Evolutionary conservation across 2,329 filamentous ascomycete species (phyloP), one percentile per base, ranked within the genome.

Genomic region (Alternaria angustiovoidea): DNA sequence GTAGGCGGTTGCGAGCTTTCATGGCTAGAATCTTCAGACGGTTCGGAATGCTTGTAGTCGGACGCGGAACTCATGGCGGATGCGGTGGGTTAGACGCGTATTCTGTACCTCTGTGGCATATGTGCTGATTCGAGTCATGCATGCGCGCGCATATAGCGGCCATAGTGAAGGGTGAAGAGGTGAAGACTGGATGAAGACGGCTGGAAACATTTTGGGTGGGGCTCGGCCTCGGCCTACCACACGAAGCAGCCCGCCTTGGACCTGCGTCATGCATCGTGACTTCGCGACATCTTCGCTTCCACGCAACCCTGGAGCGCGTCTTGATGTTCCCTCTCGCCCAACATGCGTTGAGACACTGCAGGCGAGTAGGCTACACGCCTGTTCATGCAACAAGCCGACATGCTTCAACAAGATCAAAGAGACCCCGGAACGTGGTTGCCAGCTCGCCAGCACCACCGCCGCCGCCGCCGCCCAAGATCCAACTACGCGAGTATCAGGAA

Each of bases 401-500:
- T 54, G 71, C 67, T 44, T 75, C 73, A 14, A 64, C 55, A 28
- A 57, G 36, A 12, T 34, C 51, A 54, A 38, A 28, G 22, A 28
- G 42, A 41, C 9, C 38, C 38, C 5, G 49, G 43, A 30, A 5
- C 22, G 20, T 32, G 12, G 26, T 34, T 4, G 41, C 11, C n/a
- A 44, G 47, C 24, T 57, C 60, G 22, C 49, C 57, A 26, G 48
- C 63, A 28, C 22, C 61, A 32, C 32, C 32, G 5, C 34, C 34
- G 16, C 34, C 22, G 51, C 22, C 57, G 48, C 66, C 73, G 34
- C 65, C 71, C 14, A 74, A 77, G 41, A 81, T 94, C 54, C 85
- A 85, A 57, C 87, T 96, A 42, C 90, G 93, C 67, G 84, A 91
- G 68, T 97, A 97, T 73, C 94, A 97, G 76, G 89, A 95, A 81